These are phyloP conservation scores for Myxozyma sirexii DNA, from an alignment of 805 yeast genomes.

Conservation along the genomic window DNA sequence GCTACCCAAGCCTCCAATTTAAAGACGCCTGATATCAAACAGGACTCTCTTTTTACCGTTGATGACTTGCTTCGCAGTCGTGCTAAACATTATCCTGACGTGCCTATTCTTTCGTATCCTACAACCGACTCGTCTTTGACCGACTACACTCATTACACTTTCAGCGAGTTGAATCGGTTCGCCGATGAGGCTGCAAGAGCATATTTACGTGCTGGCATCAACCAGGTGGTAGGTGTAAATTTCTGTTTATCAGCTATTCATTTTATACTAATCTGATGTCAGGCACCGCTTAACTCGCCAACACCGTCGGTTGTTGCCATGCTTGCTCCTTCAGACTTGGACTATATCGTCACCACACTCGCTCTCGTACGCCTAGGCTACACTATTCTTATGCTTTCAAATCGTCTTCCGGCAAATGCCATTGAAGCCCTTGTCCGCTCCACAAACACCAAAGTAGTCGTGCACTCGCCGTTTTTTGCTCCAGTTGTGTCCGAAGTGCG, in stretches of 20 bases:
- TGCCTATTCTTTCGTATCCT: conserved; percentile 14
- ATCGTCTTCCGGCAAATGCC: conserved; percentile 20
- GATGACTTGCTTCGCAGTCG: conserved; percentile 27
- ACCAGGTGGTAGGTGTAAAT: neutral
- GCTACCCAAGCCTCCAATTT: neutral
- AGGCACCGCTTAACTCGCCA: conserved; percentile 3
- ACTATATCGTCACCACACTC: conserved; percentile 16
- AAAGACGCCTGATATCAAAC: neutral
- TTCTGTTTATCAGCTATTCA: too few relatives aligned
- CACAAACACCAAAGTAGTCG: conserved; percentile 4
- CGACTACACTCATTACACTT: conserved; percentile 16
- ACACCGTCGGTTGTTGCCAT: conserved; percentile 13
- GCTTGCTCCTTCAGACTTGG: conserved; percentile 23
- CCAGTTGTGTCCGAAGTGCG: conserved; percentile 1
- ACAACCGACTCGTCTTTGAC: conserved; percentile 6
- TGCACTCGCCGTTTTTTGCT: conserved; percentile 1
- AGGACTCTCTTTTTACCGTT: conserved; percentile 15
- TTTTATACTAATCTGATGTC: neutral
- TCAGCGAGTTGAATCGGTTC: conserved; percentile 14
- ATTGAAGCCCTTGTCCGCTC: conserved; percentile 7
- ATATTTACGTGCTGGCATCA: conserved; percentile 14
- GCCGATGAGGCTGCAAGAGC: conserved; percentile 21
- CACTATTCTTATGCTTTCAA: conserved; percentile 22
- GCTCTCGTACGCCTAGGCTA: conserved; percentile 25
- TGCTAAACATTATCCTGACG: conserved; percentile 15